phyloP scores from a whole-genome alignment of 768 basidiomycete species.

The Lyophyllum shimeji region DNA sequence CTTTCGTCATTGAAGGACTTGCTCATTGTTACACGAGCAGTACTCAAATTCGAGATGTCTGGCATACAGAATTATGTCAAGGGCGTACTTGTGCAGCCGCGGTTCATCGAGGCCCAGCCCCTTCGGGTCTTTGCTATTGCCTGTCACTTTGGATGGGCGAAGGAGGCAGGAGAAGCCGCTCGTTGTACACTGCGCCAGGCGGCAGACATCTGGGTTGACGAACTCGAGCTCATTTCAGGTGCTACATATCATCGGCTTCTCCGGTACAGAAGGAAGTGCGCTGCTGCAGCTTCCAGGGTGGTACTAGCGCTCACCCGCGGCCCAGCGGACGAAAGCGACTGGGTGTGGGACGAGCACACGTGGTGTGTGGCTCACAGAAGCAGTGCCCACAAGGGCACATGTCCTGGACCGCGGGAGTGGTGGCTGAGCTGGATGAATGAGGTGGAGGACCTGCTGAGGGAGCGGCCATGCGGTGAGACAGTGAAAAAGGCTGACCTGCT shows the following conservation, averaged over 20 bases:
- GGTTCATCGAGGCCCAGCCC: constrained; percentile 35
- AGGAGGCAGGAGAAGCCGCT: constrained; percentile 33
- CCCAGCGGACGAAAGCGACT: constrained; percentile 26
- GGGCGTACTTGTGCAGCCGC: constrained; percentile 28
- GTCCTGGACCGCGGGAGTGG: constrained; percentile 28
- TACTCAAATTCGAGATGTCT: constrained; percentile 52
- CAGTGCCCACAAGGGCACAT: constrained; percentile 1
- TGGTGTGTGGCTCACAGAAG: constrained; percentile 19
- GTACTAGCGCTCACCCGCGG: constrained; percentile 24
- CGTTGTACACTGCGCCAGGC: constrained; percentile 32
- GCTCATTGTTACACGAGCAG: constrained; percentile 42
- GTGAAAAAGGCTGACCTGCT: constrained; percentile 31
- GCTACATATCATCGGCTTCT: constrained; percentile 40
- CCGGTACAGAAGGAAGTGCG: constrained; percentile 40
- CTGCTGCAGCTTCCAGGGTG: constrained; percentile 27
- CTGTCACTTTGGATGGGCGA: constrained; percentile 36
- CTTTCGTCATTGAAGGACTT: constrained; percentile 40
- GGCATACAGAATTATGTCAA: constrained; percentile 34
- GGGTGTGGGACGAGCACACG: constrained; percentile 32
- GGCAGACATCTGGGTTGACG: constrained; percentile 25
- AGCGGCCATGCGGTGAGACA: constrained; percentile 33
- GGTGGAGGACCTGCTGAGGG: constrained; percentile 26
- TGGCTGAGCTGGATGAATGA: constrained; percentile 32
- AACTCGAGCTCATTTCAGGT: constrained; percentile 41
- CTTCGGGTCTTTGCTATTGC: constrained; percentile 44